A percentile compares a stretch with the other conserved stretches of the same genome.
These are phyloP conservation scores for Limonium bicolor DNA, from an alignment of 148 eudicot genomes.

Conservation along the genomic window DNA sequence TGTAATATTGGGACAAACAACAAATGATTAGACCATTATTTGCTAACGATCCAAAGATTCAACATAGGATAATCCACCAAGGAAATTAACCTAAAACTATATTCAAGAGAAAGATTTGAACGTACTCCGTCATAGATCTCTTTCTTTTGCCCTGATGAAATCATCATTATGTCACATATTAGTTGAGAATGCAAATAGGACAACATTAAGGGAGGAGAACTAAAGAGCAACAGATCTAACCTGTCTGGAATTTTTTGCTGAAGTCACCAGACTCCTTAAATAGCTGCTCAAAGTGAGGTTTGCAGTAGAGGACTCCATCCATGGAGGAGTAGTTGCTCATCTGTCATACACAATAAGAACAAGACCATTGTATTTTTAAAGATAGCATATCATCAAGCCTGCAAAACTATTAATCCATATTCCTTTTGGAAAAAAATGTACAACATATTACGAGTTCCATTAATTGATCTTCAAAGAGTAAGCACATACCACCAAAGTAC, in stretches of 20 bases:
- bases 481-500: conserved; percentile 59
- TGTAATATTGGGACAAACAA: conserved; percentile 11
- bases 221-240: conserved; percentile 8
- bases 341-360: conserved; percentile 12
- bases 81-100: neutral
- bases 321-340: conserved; percentile 97
- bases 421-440: neutral
- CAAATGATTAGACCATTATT: neutral
- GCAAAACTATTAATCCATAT: no score
- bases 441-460: neutral
- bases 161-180: neutral
- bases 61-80: no score
- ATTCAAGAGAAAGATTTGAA: neutral
- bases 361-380: no score
- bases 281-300: conserved; percentile 82
- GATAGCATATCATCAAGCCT: no score
- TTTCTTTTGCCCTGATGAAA: neutral
- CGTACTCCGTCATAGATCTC: neutral
- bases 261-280: conserved; percentile 88
- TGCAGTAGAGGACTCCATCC: conserved; percentile 95
- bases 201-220: neutral
- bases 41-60: no score
- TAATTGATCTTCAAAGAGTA: no score
- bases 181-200: neutral
- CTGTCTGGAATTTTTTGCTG: conserved; percentile 65